Evolutionary conservation across 176 grass and related monocot species (phyloP).

Genomic region (Saccharum officinarum): DNA sequence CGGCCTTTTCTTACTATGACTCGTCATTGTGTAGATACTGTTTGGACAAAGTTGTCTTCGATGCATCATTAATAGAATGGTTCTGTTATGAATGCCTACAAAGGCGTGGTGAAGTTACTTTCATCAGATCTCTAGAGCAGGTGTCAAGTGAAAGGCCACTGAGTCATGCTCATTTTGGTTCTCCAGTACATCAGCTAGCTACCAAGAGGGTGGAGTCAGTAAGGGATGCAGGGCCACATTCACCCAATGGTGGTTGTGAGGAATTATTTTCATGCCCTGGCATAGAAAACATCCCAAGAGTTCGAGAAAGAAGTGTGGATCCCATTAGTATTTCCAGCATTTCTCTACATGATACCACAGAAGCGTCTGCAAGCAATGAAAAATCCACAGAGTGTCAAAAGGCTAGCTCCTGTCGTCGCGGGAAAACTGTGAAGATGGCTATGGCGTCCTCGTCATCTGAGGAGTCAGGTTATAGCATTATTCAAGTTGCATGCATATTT

Average conservation of each 20-base stretch:
- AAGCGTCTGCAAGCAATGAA: background rate
- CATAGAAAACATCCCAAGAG: background rate
- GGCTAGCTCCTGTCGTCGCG: background rate
- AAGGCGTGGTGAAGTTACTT: constrained; percentile 1
- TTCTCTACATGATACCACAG: background rate
- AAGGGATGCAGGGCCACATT: background rate
- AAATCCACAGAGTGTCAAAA: background rate
- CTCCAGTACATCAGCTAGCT: constrained; percentile 2
- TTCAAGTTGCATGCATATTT: too few relatives aligned
- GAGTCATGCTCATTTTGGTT: background rate
- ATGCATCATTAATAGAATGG: constrained; percentile 28
- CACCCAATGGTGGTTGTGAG: constrained; percentile 15
- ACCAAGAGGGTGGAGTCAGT: constrained; percentile 16
- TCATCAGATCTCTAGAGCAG: constrained; percentile 15
- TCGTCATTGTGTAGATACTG: constrained; percentile 40
- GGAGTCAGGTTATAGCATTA: too few relatives aligned
- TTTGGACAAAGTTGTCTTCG: constrained; percentile 33
- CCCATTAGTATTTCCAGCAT: background rate
- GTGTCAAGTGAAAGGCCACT: background rate
- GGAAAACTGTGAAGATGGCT: background rate
- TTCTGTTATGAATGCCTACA: constrained; percentile 38
- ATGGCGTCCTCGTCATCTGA: too few relatives aligned
- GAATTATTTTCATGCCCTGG: constrained; percentile 20
- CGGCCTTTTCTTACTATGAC: constrained; percentile 15
- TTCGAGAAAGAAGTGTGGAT: background rate